Evolutionary conservation across 2,329 filamentous ascomycete genomes (phyloP), one percentile per base, ranked within the genome.

Genomic region (Stenocarpella maydis): DNA sequence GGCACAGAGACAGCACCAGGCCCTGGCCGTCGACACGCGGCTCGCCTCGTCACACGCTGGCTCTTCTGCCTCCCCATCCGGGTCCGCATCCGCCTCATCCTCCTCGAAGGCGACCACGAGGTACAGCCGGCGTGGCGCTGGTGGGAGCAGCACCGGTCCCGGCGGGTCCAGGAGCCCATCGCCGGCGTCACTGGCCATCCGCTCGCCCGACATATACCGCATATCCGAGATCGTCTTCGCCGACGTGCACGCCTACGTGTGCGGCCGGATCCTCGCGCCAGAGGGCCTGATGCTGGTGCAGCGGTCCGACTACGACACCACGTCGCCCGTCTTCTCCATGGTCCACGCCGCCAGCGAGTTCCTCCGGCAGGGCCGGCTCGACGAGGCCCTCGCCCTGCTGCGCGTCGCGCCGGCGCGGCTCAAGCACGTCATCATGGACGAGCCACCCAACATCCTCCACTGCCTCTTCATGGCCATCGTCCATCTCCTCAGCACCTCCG

Each of bases 201-300:
- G 67, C 43, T 58, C 67, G 8, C 70, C 70, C 2, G 50, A 61
- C 43, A 65, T 64, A 37, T 67, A 67, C 37, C 67, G 67, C 34
- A 49, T 71, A 3, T 64, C 70, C 17, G 70, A 71, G 50, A 63
- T 53, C 21, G 68, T 71, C 55, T 69, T 71, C 19, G 24, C 43
- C 55, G 70, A 69, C 47, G 47, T 71, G 7, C 67, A 71, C 34
- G 60, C 67, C 19, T 71, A 69, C 41, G 70, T 71, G 8, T 69
- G 58, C 26, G 67, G 63, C 5, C 37, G 52, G 24, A 60, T 68
- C 34, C 47, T 64, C 15, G 41, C 31, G 17, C 70, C 70, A 1
- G 21, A 31, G 28, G 64, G 50, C 2, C 15, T 41, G 12, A 39
- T n/a, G n/a, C 26, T 68, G 28, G 58, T 70, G 21, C 43, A 41